Conservation (phyloP, 805 yeast species). For the Debaryomyces prosopidis region DNA sequence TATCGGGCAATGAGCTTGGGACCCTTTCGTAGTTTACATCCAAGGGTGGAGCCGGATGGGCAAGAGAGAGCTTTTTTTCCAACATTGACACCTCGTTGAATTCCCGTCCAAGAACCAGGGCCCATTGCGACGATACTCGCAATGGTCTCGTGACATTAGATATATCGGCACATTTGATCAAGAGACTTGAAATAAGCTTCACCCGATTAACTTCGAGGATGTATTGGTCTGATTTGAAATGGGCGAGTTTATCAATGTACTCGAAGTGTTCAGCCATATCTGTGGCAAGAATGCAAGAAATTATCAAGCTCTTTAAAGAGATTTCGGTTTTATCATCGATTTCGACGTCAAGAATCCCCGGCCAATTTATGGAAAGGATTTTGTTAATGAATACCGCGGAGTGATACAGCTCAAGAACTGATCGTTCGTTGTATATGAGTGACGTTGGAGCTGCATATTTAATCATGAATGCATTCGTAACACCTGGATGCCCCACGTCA, state of each 20-base stretch:
- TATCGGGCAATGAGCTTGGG: slow-evolving; percentile 41
- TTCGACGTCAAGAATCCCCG: slow-evolving; percentile 25
- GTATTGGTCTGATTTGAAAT: slow-evolving; percentile 16
- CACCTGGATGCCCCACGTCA: slow-evolving; percentile 96
- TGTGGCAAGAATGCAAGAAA: slow-evolving; percentile 52
- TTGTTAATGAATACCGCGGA: slow-evolving; percentile 56
- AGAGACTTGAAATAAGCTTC: slow-evolving; percentile 58
- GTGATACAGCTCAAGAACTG: slow-evolving; percentile 85
- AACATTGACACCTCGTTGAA: slow-evolving; percentile 65
- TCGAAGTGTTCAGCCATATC: slow-evolving; percentile 90
- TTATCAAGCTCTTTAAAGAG: slow-evolving; percentile 30
- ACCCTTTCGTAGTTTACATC: slow-evolving; percentile 30
- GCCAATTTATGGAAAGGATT: slow-evolving; percentile 35
- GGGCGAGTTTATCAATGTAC: slow-evolving; percentile 57
- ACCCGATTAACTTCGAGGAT: slow-evolving; percentile 17
- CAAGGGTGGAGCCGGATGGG: neutral
- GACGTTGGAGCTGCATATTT: slow-evolving; percentile 65
- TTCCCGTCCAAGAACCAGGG: slow-evolving; percentile 73
- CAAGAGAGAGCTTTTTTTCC: slow-evolving; percentile 32
- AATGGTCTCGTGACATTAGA: slow-evolving; percentile 88
- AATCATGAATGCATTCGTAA: slow-evolving; percentile 74
- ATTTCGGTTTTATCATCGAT: slow-evolving; percentile 12
- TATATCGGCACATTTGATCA: slow-evolving; percentile 93
- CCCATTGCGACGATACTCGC: slow-evolving; percentile 82
- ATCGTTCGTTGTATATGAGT: slow-evolving; percentile 56